Evolutionary conservation across 2,329 filamentous ascomycete genomes (phyloP), one percentile per base, ranked within the genome.

Genomic region (Coniella vitis): DNA sequence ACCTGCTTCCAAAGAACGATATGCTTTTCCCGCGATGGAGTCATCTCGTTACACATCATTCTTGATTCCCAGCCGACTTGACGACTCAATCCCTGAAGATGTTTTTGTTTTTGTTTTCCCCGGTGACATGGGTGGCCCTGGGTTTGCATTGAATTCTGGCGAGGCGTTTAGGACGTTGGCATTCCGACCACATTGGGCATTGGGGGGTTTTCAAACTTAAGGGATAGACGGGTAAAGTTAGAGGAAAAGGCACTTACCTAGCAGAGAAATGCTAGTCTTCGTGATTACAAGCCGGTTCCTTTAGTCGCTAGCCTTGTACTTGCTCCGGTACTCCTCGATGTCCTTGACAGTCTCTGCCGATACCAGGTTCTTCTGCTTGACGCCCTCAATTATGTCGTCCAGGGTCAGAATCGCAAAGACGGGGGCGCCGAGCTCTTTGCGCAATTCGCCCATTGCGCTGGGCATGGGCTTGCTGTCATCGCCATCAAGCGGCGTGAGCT

Each of bases 361-460:
- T 37, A 79, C 81, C 57, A 81, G 72, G 36, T 72, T 73, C 61
- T 77, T 78, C 38, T 73, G 73, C 61, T 78, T 78, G 65, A 87
- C 72, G 10, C 83, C 84, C 47, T 76, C 75, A 57, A 90, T 83
- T 58, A 97, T 82, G 66, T 97, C 89, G 61, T 90, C 81, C 56
- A 97, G 74, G 37, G 84, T 91, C 59, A 95, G 67, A 56, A 96
- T 93, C 16, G 88, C 77, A 57, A 90, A 74, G 52, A 95, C 88
- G 1, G 90, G 89, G 52, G 96, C 84, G 20, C 81, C 81, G 58
- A 87, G 89, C 70, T 94, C 86, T 67, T 84, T 86, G 66, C 83
- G 82, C 52, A 95, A 79, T 72, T 90, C 84, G 17, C 87, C 89
- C 66, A 96, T 88, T 14, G 90, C 89, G 63, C 89, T 95, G 29